Evolutionary conservation across 2,329 filamentous ascomycete species (phyloP).

Genomic region (Penicillium hesseltinei): DNA sequence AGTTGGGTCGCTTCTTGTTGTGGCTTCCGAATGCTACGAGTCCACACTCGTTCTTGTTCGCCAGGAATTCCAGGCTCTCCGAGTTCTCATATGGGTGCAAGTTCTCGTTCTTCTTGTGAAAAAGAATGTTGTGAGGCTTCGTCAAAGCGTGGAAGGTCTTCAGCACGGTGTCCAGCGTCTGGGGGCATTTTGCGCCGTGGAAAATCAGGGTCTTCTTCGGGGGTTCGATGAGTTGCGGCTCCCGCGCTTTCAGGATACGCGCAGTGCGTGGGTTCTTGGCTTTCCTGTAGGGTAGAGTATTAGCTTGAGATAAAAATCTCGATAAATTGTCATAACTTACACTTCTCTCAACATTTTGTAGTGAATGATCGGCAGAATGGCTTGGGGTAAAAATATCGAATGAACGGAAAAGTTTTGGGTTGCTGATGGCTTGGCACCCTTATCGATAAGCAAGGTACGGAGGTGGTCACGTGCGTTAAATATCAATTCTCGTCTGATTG

Average conservation of each 20-base stretch:
- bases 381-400: slow-evolving; percentile 29
- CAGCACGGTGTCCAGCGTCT: slow-evolving; percentile 77
- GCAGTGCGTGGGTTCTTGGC: slow-evolving; percentile 85
- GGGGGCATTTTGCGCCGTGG: slow-evolving; percentile 79
- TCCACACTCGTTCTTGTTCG: slow-evolving; percentile 90
- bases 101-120: slow-evolving; percentile 89
- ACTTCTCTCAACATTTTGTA: slow-evolving; percentile 46
- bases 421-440: slow-evolving; percentile 34
- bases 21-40: slow-evolving; percentile 80
- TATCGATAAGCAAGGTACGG: slow-evolving; percentile 36
- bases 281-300: slow-evolving; percentile 49
- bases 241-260: slow-evolving; percentile 88
- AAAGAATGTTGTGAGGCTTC: slow-evolving; percentile 79
- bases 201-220: slow-evolving; percentile 88
- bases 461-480: background rate
- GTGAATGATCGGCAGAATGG: slow-evolving; percentile 17
- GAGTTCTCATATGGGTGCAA: slow-evolving; percentile 93
- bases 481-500: background rate
- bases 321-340: slow-evolving; percentile 28
- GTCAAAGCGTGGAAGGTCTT: slow-evolving; percentile 83
- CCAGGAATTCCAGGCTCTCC: slow-evolving; percentile 88
- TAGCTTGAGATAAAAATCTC: background rate
- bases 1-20: slow-evolving; percentile 94
- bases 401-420: slow-evolving; percentile 40
- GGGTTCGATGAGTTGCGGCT: slow-evolving; percentile 84